A percentile compares a stretch with the other conserved stretches of the same genome.
phyloP scores from a whole-genome alignment of 768 basidiomycete genomes.

The Lanmaoa rubissima region DNA sequence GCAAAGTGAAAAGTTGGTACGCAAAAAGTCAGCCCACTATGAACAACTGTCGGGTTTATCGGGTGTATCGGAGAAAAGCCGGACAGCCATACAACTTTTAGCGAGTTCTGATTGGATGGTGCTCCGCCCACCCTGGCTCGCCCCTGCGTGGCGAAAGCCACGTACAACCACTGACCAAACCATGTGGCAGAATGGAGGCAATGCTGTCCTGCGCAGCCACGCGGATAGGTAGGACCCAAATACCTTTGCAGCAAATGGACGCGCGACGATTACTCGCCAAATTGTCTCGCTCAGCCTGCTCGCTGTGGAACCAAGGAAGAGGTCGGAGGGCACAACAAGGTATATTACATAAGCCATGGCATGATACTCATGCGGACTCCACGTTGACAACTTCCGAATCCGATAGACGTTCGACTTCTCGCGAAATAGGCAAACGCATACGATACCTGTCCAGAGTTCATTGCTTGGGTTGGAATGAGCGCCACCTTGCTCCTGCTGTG shows the following conservation, averaged over 20 bases:
- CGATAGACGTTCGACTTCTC: neutral
- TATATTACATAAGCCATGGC: slow-evolving; percentile 4
- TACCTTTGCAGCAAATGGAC: neutral
- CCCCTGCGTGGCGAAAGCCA: neutral
- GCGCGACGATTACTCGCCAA: neutral
- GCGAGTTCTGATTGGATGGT: slow-evolving; percentile 12
- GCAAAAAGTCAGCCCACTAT: neutral
- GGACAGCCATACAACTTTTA: neutral
- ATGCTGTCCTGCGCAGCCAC: slow-evolving; percentile 6
- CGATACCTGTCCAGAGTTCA: neutral
- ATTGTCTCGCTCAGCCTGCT: neutral
- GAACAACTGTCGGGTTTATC: neutral
- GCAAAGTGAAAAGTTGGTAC: neutral
- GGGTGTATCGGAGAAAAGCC: slow-evolving; percentile 2
- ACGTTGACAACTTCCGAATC: neutral
- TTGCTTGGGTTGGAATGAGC: slow-evolving; percentile 11
- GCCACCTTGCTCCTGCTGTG: slow-evolving; percentile 14
- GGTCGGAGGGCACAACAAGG: too few relatives aligned
- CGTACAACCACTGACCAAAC: neutral
- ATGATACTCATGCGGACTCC: neutral
- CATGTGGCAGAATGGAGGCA: slow-evolving; percentile 1
- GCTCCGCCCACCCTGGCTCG: neutral
- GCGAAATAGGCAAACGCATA: neutral
- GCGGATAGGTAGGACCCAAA: neutral
- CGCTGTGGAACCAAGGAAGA: neutral